Base-by-base conservation (phyloP, 345 rosid species). In the Bretschneidera sinensis region DNA sequence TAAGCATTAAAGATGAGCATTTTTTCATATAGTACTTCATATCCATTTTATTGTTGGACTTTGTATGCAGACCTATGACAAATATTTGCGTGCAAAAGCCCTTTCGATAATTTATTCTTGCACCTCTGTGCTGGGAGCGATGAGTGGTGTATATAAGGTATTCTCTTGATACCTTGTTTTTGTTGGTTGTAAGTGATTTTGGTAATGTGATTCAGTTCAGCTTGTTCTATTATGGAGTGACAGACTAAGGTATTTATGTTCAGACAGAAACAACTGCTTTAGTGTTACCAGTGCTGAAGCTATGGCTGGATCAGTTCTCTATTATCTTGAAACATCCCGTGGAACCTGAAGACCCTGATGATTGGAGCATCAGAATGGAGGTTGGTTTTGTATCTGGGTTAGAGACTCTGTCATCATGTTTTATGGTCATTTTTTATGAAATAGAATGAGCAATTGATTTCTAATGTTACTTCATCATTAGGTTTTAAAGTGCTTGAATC, bases 281-380 rank as follows among this genome's bases (percentile, higher is more conserved):
- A 71, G 73, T 87, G 66, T 68, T 69, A 25, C 81, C 92, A 49
- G 72, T 87, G 80, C 76, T 85, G 51, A 81, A 85, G 65, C 73
- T 77, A 52, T 92, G 92, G 98, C 76, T 87, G 84, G 83, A 77
- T 60, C 83, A 78, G 70, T 89, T 85, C 64, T 70, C 84, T 70
- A 64, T 75, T 45, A 83, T 85, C 73, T 71, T 92, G 70, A 78
- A 75, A 66, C 80, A 74, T 68, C 96, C 98, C 20, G 74, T 89
- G 63, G 84, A 85, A 60, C 71, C 76, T 57, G 97, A 89, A 79
- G 94, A 92, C 81, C 95, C 97, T 45, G 89, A 92, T 74, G 96
- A 92, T 69, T 92, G 98, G 98, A 78, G 83, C 73, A 45, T 87
- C 69, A 87, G 92, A 82, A 84, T 79, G 91, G 98, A 89, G 96